phyloP scores from a whole-genome alignment of 1,284 basidiomycete species.

The Ceratobasidium sp. region DNA sequence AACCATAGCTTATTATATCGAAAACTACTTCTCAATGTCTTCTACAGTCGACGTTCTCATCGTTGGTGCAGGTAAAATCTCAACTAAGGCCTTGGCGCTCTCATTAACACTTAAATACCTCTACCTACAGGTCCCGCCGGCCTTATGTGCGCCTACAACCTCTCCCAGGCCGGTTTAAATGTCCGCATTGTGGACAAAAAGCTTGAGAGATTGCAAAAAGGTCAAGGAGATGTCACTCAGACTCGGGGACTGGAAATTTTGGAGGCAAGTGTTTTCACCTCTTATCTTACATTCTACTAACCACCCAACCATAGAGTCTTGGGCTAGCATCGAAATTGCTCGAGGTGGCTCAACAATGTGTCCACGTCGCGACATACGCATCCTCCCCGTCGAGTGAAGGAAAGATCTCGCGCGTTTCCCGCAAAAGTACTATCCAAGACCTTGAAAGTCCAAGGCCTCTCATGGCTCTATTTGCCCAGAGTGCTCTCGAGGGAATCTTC shows the following conservation, averaged over 20 bases:
- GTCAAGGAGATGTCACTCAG: neutral
- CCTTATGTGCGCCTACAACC: neutral
- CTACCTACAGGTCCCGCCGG: neutral
- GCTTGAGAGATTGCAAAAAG: neutral
- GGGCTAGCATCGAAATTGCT: neutral
- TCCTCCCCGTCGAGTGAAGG: neutral
- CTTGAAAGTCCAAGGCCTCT: neutral
- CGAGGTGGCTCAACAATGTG: neutral
- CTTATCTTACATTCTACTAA: neutral
- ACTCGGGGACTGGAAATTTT: neutral
- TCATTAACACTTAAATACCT: neutral
- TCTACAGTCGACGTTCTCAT: constrained; percentile 2
- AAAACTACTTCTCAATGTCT: too few species aligned
- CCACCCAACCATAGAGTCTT: neutral
- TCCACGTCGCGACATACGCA: neutral
- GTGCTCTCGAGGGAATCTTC: constrained; percentile 65
- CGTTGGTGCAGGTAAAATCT: neutral
- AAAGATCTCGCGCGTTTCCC: neutral
- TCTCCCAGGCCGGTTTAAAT: neutral
- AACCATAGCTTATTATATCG: too few species aligned
- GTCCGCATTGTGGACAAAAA: neutral
- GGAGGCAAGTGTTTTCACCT: neutral
- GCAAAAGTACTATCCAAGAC: constrained; percentile 1
- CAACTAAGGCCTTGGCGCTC: neutral
- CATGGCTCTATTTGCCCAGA: neutral